phyloP scores from a whole-genome alignment of 768 basidiomycete species.

The Russula sp. region DNA sequence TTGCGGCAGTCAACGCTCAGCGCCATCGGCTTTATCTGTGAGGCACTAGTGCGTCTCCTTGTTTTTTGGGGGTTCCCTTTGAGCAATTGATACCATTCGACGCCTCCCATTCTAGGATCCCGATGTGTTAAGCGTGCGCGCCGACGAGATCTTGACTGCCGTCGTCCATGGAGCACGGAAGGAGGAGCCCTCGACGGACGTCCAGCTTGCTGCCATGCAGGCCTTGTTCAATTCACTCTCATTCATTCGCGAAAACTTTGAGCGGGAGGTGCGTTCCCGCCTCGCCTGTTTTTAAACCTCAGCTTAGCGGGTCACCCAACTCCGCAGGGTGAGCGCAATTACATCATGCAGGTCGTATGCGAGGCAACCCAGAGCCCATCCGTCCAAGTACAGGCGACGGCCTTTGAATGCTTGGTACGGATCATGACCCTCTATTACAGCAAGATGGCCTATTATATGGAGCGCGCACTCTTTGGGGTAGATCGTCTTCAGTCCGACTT shows the following conservation, averaged over 20 bases:
- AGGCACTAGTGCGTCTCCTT: slow-evolving; percentile 72
- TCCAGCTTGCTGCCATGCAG: slow-evolving; percentile 89
- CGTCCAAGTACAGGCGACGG: slow-evolving; percentile 84
- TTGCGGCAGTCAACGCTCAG: slow-evolving; percentile 85
- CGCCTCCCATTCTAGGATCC: slow-evolving; percentile 59
- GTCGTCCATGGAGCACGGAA: slow-evolving; percentile 98
- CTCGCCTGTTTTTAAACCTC: background rate
- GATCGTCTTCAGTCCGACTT: slow-evolving; percentile 30
- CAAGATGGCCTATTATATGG: slow-evolving; percentile 99
- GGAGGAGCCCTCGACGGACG: slow-evolving; percentile 86
- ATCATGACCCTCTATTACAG: slow-evolving; percentile 99
- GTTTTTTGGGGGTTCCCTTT: background rate
- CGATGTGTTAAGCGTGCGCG: slow-evolving; percentile 78
- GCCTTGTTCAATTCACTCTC: slow-evolving; percentile 94
- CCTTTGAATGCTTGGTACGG: slow-evolving; percentile 91
- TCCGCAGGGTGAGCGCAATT: slow-evolving; percentile 91
- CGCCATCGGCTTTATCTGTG: slow-evolving; percentile 96
- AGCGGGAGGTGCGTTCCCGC: slow-evolving; percentile 71
- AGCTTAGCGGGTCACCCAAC: slow-evolving; percentile 7
- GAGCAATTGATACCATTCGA: too few species aligned
- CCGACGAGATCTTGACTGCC: slow-evolving; percentile 96
- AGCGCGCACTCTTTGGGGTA: slow-evolving; percentile 95
- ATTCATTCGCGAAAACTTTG: slow-evolving; percentile 97
- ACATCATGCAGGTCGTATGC: slow-evolving; percentile 99
- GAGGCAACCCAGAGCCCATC: slow-evolving; percentile 89